These are phyloP conservation scores for Xylaria palmicola DNA, from an alignment of 495 filamentous ascomycete genomes.

Conservation along the genomic window DNA sequence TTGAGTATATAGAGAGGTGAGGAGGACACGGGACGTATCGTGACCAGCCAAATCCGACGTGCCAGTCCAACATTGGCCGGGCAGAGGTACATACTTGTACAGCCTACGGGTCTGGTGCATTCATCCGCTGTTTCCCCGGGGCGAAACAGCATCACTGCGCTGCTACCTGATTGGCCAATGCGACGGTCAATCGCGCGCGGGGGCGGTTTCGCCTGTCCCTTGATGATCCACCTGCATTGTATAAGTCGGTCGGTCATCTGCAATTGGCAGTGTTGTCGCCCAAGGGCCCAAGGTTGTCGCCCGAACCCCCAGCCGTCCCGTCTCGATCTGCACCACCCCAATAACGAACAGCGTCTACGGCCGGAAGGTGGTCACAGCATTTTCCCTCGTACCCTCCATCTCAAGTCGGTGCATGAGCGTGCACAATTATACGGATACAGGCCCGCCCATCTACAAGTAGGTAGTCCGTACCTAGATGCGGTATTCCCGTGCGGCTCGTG, in stretches of 20 bases:
- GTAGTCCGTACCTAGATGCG: not conserved
- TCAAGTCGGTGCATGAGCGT: not conserved
- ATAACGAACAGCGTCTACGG: not conserved
- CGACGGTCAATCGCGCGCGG: not conserved
- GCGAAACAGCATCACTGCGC: not conserved
- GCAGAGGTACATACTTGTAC: too few species aligned
- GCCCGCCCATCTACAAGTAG: not conserved
- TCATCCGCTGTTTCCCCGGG: not conserved
- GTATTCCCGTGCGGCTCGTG: slow-evolving; percentile 1
- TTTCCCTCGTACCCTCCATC: not conserved
- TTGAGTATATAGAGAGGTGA: too few species aligned
- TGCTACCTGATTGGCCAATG: not conserved
- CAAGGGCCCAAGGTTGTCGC: not conserved
- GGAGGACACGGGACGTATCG: too few species aligned
- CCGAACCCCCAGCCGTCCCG: not conserved
- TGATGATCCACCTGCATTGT: not conserved
- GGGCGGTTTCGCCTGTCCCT: not conserved
- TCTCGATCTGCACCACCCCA: not conserved
- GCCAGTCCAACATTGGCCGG: too few species aligned
- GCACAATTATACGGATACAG: not conserved
- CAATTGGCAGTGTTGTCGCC: not conserved
- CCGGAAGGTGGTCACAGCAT: not conserved
- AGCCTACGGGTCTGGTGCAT: not conserved
- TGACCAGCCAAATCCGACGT: too few species aligned
- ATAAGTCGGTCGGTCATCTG: not conserved